phyloP scores from a whole-genome alignment of 2,329 filamentous ascomycete genomes.

The Leptodontidium sp. region DNA sequence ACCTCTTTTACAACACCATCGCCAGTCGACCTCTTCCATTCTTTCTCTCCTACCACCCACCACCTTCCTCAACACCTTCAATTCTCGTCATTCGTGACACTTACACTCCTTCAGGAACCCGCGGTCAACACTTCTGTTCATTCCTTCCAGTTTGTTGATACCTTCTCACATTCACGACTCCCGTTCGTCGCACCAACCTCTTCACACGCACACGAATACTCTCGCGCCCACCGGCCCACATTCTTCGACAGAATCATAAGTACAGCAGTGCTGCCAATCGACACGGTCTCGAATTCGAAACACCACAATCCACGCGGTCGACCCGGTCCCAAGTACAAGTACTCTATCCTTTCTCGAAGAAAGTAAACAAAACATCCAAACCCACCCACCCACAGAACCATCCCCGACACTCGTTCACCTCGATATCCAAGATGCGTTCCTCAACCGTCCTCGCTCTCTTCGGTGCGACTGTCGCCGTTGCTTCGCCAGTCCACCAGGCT shows the following conservation, averaged over 20 bases:
- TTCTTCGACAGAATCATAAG: conserved; percentile 43
- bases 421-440: conserved; percentile 51
- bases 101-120: conserved; percentile 39
- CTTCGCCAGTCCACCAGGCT: conserved; percentile 47
- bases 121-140: conserved; percentile 27
- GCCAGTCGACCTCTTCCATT: conserved; percentile 26
- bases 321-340: conserved; percentile 29
- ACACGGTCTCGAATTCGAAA: conserved; percentile 23
- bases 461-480: conserved; percentile 48
- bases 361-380: conserved; percentile 28
- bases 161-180: conserved; percentile 22
- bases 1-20: conserved; percentile 13
- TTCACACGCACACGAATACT: not conserved
- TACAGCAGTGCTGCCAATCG: conserved; percentile 46
- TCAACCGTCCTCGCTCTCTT: conserved; percentile 49
- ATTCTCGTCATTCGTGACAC: conserved; percentile 38
- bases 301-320: conserved; percentile 26
- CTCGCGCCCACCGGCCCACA: not conserved
- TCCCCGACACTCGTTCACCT: conserved; percentile 15
- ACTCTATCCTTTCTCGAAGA: conserved; percentile 39
- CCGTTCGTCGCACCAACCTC: conserved; percentile 8
- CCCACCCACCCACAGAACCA: not conserved
- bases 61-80: conserved; percentile 19
- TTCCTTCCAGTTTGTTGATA: conserved; percentile 31
- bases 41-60: conserved; percentile 26